A percentile compares a stretch with the other conserved stretches of the same genome.
These are phyloP conservation scores for Chondrus crispus DNA, from an alignment of 23 red algal genomes.

Conservation along the genomic window DNA sequence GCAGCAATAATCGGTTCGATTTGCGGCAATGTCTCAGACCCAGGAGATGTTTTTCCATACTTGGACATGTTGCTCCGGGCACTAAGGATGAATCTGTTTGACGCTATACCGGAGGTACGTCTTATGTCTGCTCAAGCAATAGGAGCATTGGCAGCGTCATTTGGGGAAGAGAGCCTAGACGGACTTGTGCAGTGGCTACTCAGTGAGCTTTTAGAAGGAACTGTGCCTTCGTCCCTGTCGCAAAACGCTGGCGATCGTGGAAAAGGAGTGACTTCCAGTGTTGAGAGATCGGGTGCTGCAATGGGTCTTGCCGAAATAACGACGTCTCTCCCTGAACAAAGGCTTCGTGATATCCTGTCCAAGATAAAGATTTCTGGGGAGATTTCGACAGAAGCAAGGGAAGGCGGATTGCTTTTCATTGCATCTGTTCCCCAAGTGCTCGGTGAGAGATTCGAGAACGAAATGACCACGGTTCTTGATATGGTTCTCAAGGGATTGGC, in stretches of 20 bases:
- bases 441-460: constrained; percentile 62
- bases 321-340: constrained; percentile 45
- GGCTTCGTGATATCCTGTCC: constrained; percentile 53
- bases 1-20: constrained; percentile 92
- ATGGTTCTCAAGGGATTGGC: constrained; percentile 68
- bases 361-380: constrained; percentile 25
- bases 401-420: constrained; percentile 75
- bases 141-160: constrained; percentile 67
- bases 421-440: constrained; percentile 74
- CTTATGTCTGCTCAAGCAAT: constrained; percentile 72
- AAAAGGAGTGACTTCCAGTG: constrained; percentile 59
- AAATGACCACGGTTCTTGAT: constrained; percentile 55
- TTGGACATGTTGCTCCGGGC: constrained; percentile 71
- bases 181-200: constrained; percentile 67
- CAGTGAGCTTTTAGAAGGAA: constrained; percentile 31
- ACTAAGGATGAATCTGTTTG: constrained; percentile 65
- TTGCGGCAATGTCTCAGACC: constrained; percentile 75
- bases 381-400: constrained; percentile 55
- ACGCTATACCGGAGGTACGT: constrained; percentile 85
- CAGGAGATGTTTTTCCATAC: constrained; percentile 82
- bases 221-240: neutral
- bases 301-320: constrained; percentile 85
- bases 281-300: constrained; percentile 83
- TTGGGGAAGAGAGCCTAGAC: constrained; percentile 58
- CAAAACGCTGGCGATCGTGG: neutral